Evolutionary conservation across 805 yeast genomes (phyloP).

Genomic region (Nematodospora valgi): DNA sequence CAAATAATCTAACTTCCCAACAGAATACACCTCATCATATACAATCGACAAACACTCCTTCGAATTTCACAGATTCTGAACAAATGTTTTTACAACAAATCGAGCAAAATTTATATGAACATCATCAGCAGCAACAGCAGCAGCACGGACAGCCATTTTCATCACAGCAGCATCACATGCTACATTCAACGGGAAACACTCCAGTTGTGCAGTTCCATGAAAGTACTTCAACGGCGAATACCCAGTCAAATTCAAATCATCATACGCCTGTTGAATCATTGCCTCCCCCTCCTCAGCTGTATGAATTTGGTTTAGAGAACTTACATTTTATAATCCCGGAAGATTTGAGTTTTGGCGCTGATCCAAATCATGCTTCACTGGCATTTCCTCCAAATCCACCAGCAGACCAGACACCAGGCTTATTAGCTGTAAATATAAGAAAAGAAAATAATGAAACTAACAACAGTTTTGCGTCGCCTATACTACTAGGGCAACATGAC

Average conservation of each 20-base stretch:
- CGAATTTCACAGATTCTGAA: slow-evolving; percentile 22
- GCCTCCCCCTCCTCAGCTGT: slow-evolving; percentile 12
- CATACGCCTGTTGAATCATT: slow-evolving; percentile 7
- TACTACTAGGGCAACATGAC: slow-evolving; percentile 41
- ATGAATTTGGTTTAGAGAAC: slow-evolving; percentile 23
- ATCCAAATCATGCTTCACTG: slow-evolving; percentile 14
- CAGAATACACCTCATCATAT: slow-evolving; percentile 4
- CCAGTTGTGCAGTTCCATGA: slow-evolving; percentile 3
- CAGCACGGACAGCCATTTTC: slow-evolving; percentile 4
- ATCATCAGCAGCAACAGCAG: slow-evolving; percentile 6
- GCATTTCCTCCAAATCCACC: slow-evolving; percentile 25
- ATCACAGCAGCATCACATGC: slow-evolving; percentile 4
- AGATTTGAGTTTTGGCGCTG: slow-evolving; percentile 12
- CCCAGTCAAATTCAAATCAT: slow-evolving; percentile 7
- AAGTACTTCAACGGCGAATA: not conserved
- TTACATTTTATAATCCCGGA: slow-evolving; percentile 24
- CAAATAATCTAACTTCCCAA: slow-evolving; percentile 2
- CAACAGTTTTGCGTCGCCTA: slow-evolving; percentile 27
- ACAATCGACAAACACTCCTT: slow-evolving; percentile 1
- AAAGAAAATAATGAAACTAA: not conserved
- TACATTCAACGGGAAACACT: slow-evolving; percentile 7
- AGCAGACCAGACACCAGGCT: slow-evolving; percentile 22
- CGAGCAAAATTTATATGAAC: slow-evolving; percentile 26
- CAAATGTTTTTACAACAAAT: slow-evolving; percentile 26
- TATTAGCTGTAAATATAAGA: slow-evolving; percentile 18